Conservation (phyloP, 1,284 basidiomycete species). For the Cutaneotrichosporon sp. region DNA sequence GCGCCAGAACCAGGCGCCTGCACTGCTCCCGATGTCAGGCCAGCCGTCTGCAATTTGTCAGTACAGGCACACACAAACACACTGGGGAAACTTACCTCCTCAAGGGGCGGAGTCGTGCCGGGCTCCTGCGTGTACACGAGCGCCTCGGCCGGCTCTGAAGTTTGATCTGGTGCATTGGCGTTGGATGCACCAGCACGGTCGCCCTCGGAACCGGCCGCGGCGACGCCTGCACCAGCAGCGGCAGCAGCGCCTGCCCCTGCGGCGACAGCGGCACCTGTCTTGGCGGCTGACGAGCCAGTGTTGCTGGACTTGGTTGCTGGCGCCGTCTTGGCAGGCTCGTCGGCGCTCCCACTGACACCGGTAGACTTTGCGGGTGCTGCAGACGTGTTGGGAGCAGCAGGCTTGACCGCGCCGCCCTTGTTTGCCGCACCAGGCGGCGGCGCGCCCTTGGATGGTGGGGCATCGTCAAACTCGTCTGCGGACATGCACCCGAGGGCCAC, state of each 20-base stretch:
- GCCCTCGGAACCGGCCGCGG: background rate
- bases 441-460: slow-evolving; percentile 14
- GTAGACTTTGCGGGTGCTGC: background rate
- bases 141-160: background rate
- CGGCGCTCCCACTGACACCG: too few species aligned
- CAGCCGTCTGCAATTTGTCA: slow-evolving; percentile 55
- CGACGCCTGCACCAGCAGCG: background rate
- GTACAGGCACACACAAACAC: background rate
- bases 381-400: background rate
- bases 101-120: slow-evolving; percentile 26
- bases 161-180: background rate
- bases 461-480: slow-evolving; percentile 41
- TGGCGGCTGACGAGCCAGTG: background rate
- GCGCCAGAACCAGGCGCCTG: slow-evolving; percentile 64
- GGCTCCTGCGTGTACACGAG: background rate
- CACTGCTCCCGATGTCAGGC: slow-evolving; percentile 63
- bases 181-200: background rate
- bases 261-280: background rate
- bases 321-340: background rate
- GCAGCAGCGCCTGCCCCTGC: slow-evolving; percentile 1
- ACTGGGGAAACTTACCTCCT: slow-evolving; percentile 31
- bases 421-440: slow-evolving; percentile 5
- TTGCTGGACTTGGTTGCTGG: background rate
- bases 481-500: slow-evolving; percentile 40
- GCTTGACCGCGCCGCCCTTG: background rate